Evolutionary conservation across 768 basidiomycete genomes (phyloP), one percentile per base, ranked within the genome.

Genomic region (Chlorophyllum brunneum): DNA sequence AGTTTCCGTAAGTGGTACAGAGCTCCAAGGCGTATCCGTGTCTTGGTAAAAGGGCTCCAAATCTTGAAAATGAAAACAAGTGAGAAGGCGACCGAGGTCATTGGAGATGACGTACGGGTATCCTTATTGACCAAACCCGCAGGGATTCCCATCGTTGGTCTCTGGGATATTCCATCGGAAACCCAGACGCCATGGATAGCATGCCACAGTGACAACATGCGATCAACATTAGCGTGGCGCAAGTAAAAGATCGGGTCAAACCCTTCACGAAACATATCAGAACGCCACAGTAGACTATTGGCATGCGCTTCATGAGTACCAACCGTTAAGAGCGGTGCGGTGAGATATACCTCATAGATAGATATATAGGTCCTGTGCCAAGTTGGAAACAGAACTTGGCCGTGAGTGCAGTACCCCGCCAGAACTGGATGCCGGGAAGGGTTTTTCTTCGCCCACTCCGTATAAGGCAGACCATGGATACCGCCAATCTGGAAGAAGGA

Each of bases 171-270:
- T 54, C 2, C 67, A n/a, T 66, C 5, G 47, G 51, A 26, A 5
- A 77, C 72, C 70, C 72, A 74, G 5, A 72, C 68, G 2, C 56
- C 61, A 0, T 66, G 71, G 55, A 80, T 53, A 1, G 75, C 78
- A 5, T 69, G 64, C 80, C 79, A 81, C 15, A 81, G 64, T 4
- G 77, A 67, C 20, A 80, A 63, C 55, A 79, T n/a, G 18, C 79
- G 74, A 53, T 82, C 80, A 20, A 80, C 77, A 41, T 82, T 77
- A 53, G 61, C 55, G 57, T 82, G 80, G 55, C 80, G 80, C 54
- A 81, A 58, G 61, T 69, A 80, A 67, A 82, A 80, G 55, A 79
- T 72, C 0, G 78, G 77, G 57, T 81, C 80, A 53, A 78, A 77
- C 0, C 65, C 78, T 75, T 30, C n/a, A n/a, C n/a, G n/a, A n/a